A percentile compares a stretch with the other conserved stretches of the same genome.
phyloP scores from a whole-genome alignment of 345 rosid genomes.

The Iberis pinnata region DNA sequence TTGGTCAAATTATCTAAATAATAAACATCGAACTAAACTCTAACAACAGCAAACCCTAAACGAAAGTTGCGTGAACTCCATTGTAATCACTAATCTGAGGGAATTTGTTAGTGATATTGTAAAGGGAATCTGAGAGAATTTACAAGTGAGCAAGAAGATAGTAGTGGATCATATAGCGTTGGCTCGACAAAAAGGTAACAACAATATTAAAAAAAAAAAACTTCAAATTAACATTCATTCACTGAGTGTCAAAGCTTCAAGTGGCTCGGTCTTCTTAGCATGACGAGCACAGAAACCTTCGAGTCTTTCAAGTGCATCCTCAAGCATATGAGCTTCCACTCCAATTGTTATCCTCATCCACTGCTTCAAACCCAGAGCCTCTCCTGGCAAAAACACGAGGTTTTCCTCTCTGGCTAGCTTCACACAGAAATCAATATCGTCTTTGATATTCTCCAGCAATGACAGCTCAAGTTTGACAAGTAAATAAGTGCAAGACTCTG shows the following conservation, averaged over 20 bases:
- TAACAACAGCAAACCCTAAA: too few relatives aligned
- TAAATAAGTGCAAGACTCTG: conserved; percentile 62
- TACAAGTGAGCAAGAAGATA: too few relatives aligned
- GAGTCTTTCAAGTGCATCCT: conserved; percentile 57
- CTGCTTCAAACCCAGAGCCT: conserved; percentile 52
- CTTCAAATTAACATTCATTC: too few relatives aligned
- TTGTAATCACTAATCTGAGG: too few relatives aligned
- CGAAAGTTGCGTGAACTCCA: too few relatives aligned
- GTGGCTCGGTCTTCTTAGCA: conserved; percentile 34
- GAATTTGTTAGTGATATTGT: too few relatives aligned
- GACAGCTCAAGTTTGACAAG: conserved; percentile 49
- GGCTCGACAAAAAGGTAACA: too few relatives aligned
- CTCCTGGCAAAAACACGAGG: conserved; percentile 62
- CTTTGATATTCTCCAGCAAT: conserved; percentile 48
- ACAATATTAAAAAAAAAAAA: too few relatives aligned
- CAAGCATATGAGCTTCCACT: conserved; percentile 49
- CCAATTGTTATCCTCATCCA: conserved; percentile 65
- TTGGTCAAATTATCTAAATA: too few relatives aligned
- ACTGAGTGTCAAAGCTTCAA: conserved; percentile 15
- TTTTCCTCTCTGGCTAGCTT: conserved; percentile 66
- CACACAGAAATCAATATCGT: conserved; percentile 57
- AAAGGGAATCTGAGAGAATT: too few relatives aligned
- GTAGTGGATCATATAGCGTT: too few relatives aligned
- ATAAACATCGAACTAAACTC: too few relatives aligned
- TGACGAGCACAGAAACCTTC: conserved; percentile 55